These are phyloP conservation scores for Exophiala xenobiotica DNA, from an alignment of 2,329 filamentous ascomycete genomes.

Conservation along the genomic window DNA sequence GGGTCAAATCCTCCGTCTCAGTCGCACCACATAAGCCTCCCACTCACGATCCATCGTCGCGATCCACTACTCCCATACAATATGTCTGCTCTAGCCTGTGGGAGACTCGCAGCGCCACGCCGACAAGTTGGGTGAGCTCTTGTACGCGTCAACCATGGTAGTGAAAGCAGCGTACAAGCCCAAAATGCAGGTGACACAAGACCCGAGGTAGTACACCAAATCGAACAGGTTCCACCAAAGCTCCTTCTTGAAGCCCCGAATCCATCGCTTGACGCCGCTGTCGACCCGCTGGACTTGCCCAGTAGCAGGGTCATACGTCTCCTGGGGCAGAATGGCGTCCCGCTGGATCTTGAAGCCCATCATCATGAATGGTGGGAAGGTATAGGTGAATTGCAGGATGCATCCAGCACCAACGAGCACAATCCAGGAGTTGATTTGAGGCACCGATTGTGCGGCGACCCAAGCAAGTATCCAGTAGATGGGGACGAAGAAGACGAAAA, in stretches of 20 bases:
- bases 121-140: conserved; percentile 18
- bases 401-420: conserved; percentile 45
- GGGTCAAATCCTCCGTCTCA: no score
- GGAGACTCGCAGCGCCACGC: conserved; percentile 23
- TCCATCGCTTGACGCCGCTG: conserved; percentile 22
- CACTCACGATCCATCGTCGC: not conserved
- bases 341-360: conserved; percentile 35
- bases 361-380: conserved; percentile 40
- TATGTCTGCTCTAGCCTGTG: conserved; percentile 9
- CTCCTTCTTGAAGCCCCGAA: conserved; percentile 32
- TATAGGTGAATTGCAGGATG: conserved; percentile 50
- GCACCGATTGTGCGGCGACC: conserved; percentile 45
- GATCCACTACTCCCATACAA: no score
- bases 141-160: conserved; percentile 34
- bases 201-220: conserved; percentile 32
- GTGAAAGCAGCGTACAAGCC: conserved; percentile 31
- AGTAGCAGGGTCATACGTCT: conserved; percentile 30
- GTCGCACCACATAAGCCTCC: not conserved
- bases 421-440: conserved; percentile 42
- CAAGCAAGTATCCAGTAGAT: conserved; percentile 48
- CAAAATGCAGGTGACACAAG: conserved; percentile 29
- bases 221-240: conserved; percentile 33
- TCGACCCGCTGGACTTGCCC: conserved; percentile 22
- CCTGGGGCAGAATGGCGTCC: conserved; percentile 30
- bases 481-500: conserved; percentile 35